These are phyloP conservation scores for Microbotryum scabiosae DNA, from an alignment of 1,284 basidiomycete genomes.

Conservation along the genomic window DNA sequence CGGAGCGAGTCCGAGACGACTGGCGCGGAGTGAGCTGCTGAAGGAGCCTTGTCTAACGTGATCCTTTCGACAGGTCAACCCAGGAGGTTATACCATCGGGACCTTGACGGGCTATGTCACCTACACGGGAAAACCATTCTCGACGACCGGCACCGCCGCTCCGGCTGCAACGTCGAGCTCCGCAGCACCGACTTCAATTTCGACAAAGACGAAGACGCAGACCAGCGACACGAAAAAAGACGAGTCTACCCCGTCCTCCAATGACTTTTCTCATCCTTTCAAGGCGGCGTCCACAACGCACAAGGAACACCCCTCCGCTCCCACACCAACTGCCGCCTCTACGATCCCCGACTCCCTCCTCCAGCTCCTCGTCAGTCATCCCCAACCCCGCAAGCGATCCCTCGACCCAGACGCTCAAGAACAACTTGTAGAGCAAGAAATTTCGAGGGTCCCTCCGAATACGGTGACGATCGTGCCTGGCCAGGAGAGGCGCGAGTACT, in stretches of 20 bases:
- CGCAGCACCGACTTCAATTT: too few relatives aligned
- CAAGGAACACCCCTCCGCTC: not conserved
- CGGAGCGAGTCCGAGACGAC: too few relatives aligned
- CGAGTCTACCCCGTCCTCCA: not conserved
- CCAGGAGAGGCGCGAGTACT: too few relatives aligned
- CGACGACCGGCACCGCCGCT: not conserved
- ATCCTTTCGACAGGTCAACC: slow-evolving; percentile 17
- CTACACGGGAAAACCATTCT: not conserved
- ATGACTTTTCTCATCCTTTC: not conserved
- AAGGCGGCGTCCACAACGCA: too few relatives aligned
- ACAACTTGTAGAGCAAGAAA: too few relatives aligned
- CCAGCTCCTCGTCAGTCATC: not conserved
- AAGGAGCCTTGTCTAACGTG: too few relatives aligned
- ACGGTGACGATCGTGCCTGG: too few relatives aligned
- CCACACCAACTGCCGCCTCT: not conserved
- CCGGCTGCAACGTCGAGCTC: not conserved
- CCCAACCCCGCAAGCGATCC: not conserved
- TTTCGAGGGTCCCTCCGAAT: too few relatives aligned
- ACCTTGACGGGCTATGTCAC: slow-evolving; percentile 27
- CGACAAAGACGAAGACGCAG: not conserved
- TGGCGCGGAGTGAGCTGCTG: too few relatives aligned
- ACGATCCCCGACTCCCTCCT: not conserved
- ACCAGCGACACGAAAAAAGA: not conserved
- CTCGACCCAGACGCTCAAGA: not conserved
- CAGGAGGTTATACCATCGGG: slow-evolving; percentile 23